Evolutionary conservation across 2,329 filamentous ascomycete species (phyloP).

Genomic region (Hypocrella siamensis): DNA sequence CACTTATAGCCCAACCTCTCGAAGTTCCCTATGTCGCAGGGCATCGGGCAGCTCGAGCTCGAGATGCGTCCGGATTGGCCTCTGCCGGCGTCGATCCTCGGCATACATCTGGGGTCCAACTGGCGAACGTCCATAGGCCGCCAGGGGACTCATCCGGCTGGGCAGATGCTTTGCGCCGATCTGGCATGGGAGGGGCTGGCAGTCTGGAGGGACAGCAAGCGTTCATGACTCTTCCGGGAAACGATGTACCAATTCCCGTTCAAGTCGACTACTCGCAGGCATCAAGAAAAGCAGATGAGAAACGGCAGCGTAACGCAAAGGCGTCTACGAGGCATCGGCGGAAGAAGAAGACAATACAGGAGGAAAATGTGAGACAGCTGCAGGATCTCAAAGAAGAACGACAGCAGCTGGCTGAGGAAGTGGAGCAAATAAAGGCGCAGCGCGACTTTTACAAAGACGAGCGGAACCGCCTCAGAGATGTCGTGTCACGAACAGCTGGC

Average conservation of each 20-base stretch:
- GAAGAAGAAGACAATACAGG: constrained; percentile 69
- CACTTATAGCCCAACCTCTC: no score
- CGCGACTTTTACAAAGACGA: constrained; percentile 60
- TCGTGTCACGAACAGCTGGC: constrained; percentile 44
- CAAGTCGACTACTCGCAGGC: constrained; percentile 69
- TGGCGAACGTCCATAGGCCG: constrained; percentile 7
- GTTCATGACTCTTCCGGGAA: constrained; percentile 22
- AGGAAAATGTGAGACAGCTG: constrained; percentile 53
- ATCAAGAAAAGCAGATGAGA: constrained; percentile 71
- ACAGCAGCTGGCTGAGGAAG: constrained; percentile 42
- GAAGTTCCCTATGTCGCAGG: no score
- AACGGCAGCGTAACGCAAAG: constrained; percentile 69
- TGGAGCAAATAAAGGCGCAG: constrained; percentile 42
- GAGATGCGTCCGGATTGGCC: no score
- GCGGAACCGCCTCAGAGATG: constrained; percentile 53
- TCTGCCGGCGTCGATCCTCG: no score
- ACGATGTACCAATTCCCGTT: constrained; percentile 32
- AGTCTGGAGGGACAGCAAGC: constrained; percentile 19
- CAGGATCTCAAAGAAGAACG: constrained; percentile 53
- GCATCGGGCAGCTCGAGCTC: no score
- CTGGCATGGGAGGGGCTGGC: constrained; percentile 11
- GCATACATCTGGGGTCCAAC: constrained; percentile 7
- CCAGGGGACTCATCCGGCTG: constrained; percentile 12
- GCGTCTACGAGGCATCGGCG: constrained; percentile 72
- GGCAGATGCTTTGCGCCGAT: constrained; percentile 17